These are phyloP conservation scores for Aspergillus pseudoviridinutans DNA, from an alignment of 2,329 filamentous ascomycete species.

Conservation along the genomic window DNA sequence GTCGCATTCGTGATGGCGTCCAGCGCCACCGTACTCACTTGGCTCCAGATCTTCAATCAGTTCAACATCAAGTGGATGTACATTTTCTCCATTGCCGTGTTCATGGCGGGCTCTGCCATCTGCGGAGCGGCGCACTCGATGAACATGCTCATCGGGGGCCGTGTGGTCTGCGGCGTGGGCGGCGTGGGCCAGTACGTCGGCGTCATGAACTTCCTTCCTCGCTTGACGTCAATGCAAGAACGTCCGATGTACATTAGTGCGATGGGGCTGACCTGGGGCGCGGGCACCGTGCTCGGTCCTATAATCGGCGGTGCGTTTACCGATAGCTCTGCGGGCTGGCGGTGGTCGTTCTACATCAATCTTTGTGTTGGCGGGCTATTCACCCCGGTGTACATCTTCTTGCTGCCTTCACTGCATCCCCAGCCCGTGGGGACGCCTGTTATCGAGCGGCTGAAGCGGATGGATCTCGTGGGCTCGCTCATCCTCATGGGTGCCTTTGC, in stretches of 20 bases:
- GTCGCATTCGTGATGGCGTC: slow-evolving; percentile 3
- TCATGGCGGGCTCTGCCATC: slow-evolving; percentile 26
- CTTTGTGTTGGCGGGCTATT: slow-evolving; percentile 44
- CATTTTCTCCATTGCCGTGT: slow-evolving; percentile 19
- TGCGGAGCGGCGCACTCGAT: slow-evolving; percentile 43
- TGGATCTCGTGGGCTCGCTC: slow-evolving; percentile 36
- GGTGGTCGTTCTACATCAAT: slow-evolving; percentile 54
- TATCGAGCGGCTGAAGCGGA: slow-evolving; percentile 5
- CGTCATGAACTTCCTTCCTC: slow-evolving; percentile 21
- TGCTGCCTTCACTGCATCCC: slow-evolving; percentile 27
- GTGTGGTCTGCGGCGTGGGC: slow-evolving; percentile 17
- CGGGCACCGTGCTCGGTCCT: slow-evolving; percentile 34
- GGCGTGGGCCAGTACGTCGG: slow-evolving; percentile 25
- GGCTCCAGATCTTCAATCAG: slow-evolving; percentile 3
- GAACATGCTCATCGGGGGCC: slow-evolving; percentile 41
- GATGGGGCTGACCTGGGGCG: slow-evolving; percentile 34
- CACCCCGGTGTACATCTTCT: slow-evolving; percentile 42
- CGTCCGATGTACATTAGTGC: slow-evolving; percentile 29
- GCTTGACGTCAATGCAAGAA: slow-evolving; percentile 16
- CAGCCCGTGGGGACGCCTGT: neutral
- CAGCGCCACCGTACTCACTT: slow-evolving; percentile 1
- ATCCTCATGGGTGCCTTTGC: slow-evolving; percentile 43
- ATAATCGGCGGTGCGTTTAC: slow-evolving; percentile 12
- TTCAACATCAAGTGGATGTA: slow-evolving; percentile 44
- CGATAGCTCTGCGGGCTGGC: slow-evolving; percentile 20